phyloP scores from a whole-genome alignment of 164 flowering plant species.

The Umbilicus rupestris region DNA sequence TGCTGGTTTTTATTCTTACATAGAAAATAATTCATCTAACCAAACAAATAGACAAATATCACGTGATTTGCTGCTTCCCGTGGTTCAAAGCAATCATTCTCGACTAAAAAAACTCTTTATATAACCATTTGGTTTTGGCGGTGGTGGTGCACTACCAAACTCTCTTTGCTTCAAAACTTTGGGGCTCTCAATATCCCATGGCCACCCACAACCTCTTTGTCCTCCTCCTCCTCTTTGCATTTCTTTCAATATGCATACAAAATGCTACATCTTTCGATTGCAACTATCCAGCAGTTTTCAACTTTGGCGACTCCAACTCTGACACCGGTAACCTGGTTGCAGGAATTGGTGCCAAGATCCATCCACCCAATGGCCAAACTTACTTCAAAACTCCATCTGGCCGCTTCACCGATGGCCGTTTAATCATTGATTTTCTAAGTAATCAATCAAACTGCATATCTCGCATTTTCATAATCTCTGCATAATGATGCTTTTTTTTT shows the following conservation, averaged over 20 bases:
- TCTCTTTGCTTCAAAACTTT: too few species aligned
- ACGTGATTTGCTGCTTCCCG: too few species aligned
- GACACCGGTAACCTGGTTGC: constrained; percentile 44
- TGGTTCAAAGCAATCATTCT: too few species aligned
- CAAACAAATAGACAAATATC: too few species aligned
- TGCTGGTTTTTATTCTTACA: too few species aligned
- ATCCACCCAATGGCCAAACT: constrained; percentile 32
- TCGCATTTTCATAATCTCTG: too few species aligned
- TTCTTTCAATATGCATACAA: not conserved
- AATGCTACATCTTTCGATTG: constrained; percentile 15
- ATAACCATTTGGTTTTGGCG: too few species aligned
- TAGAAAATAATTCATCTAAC: too few species aligned
- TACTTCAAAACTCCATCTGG: constrained; percentile 41
- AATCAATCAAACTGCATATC: not conserved
- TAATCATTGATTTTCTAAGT: constrained; percentile 49
- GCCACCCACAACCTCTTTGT: not conserved
- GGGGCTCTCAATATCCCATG: not conserved
- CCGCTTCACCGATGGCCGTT: constrained; percentile 43
- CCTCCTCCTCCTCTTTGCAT: not conserved
- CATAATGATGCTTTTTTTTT: too few species aligned
- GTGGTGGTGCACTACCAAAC: too few species aligned
- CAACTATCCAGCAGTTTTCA: constrained; percentile 38
- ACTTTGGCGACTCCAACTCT: constrained; percentile 57
- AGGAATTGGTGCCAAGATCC: constrained; percentile 20
- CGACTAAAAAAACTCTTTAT: too few species aligned